Evolutionary conservation across 176 grass and related monocot species (phyloP).

Genomic region (Aechmea fasciata): DNA sequence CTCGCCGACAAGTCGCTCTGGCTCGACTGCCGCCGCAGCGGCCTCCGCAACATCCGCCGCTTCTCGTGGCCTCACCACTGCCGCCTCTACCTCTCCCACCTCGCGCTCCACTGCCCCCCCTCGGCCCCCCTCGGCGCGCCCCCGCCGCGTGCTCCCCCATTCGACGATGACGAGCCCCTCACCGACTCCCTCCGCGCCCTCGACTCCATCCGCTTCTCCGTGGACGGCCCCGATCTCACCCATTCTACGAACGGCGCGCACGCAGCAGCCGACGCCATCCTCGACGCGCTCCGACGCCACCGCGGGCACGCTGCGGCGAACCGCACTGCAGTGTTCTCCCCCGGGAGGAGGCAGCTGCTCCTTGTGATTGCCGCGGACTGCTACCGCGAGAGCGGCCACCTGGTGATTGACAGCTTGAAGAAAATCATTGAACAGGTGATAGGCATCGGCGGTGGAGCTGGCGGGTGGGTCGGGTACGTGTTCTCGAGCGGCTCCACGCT

Average conservation of each 20-base stretch:
- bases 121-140: slow-evolving; percentile 32
- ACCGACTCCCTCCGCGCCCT: slow-evolving; percentile 77
- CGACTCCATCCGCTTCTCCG: slow-evolving; percentile 49
- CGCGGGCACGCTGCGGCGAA: not conserved
- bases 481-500: slow-evolving; percentile 60
- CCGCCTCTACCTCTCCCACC: slow-evolving; percentile 77
- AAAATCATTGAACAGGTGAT: slow-evolving; percentile 25
- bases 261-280: slow-evolving; percentile 36
- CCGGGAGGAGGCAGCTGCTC: slow-evolving; percentile 37
- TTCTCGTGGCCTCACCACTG: slow-evolving; percentile 99
- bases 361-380: slow-evolving; percentile 54
- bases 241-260: slow-evolving; percentile 16
- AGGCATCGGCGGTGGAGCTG: slow-evolving; percentile 5
- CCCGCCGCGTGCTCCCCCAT: not conserved
- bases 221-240: slow-evolving; percentile 25
- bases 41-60: slow-evolving; percentile 90
- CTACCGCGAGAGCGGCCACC: slow-evolving; percentile 34
- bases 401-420: slow-evolving; percentile 26
- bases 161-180: slow-evolving; percentile 32
- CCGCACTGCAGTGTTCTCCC: slow-evolving; percentile 14
- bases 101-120: slow-evolving; percentile 34
- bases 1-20: slow-evolving; percentile 70
- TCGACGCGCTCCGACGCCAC: slow-evolving; percentile 52
- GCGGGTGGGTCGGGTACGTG: slow-evolving; percentile 44
- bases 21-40: slow-evolving; percentile 74